Conservation (phyloP, 163 green algal species). For the Chlamydomonas reinhardtii region DNA sequence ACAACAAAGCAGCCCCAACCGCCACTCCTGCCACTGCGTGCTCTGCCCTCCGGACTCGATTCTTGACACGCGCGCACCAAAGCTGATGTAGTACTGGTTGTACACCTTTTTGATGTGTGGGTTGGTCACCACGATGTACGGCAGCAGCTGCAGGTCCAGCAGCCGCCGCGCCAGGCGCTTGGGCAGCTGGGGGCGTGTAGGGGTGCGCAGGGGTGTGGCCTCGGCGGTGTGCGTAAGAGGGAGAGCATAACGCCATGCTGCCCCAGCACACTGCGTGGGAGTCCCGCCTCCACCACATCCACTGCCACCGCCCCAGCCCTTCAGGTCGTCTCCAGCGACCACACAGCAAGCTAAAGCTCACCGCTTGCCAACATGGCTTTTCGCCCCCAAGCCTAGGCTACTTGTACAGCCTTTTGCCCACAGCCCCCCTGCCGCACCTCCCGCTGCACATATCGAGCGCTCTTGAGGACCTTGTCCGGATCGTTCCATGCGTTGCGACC, state of each 20-base stretch:
- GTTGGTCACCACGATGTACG: conserved; percentile 91
- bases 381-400: too few relatives aligned
- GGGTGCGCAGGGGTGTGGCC: neutral
- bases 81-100: conserved; percentile 76
- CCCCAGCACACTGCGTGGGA: too few relatives aligned
- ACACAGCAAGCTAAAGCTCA: neutral
- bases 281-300: too few relatives aligned
- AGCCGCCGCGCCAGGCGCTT: conserved; percentile 87
- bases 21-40: too few relatives aligned
- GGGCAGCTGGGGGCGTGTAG: conserved; percentile 72
- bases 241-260: too few relatives aligned
- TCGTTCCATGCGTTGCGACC: conserved; percentile 58
- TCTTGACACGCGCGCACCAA: too few relatives aligned
- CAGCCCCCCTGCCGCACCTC: conserved; percentile 55
- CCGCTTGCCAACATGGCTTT: neutral
- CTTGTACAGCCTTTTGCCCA: neutral
- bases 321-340: too few relatives aligned
- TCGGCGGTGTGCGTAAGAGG: neutral
- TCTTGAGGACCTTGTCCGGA: conserved; percentile 60
- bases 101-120: conserved; percentile 93
- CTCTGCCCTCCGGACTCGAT: too few relatives aligned
- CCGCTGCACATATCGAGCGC: conserved; percentile 74
- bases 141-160: conserved; percentile 92
- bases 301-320: too few relatives aligned
- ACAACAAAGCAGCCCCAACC: too few relatives aligned